Evolutionary conservation across 1,139 yeast genomes (phyloP), one percentile per base, ranked within the genome.

Genomic region (Geotrichum carabidarum): DNA sequence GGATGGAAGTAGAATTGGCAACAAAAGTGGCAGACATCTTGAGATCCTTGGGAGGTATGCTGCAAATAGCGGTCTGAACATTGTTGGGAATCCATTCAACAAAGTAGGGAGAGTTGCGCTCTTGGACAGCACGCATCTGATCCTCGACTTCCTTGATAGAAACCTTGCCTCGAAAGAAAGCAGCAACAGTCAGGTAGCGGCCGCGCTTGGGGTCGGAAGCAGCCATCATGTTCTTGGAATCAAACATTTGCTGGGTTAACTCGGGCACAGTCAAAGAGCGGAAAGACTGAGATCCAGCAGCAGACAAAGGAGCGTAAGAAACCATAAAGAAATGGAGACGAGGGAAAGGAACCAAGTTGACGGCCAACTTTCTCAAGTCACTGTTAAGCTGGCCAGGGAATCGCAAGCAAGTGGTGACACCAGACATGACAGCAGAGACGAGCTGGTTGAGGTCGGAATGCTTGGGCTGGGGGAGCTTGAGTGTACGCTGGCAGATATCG

Each of bases 11-110:
- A 43, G 96, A 85, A 77, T 89, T 89, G 69, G 95, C 96, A 64
- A 89, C 84, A 68, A 89, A 87, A 15, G 96, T 89, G 51, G 96
- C 96, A 57, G 95, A 77, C 89, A 87, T 86, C 67, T 86, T 91
- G 67, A 84, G 77, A 65, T 79, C 94, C 73, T 80, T 82, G 65
- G 96, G 96, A 46, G 96, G 87, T 60, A 88, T 93, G 17, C 93
- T 83, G 74, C 95, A 88, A 58, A 89, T 89, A 56, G 95, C 93
- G 42, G 95, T 86, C 76, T 90, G 96, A 61, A 90, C 96, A 70
- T 90, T 90, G 74, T 89, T 89, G 68, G 97, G 96, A 74, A 90
- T 90, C 96, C 96, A 90, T 72, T 90, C 96, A 57, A 90, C 97
- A 68, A 88, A 88, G 71, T 84, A 82, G 56, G 84, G 81, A 22